These are phyloP conservation scores for Nectriaceae sp. DNA, from an alignment of 2,329 filamentous ascomycete genomes.

Conservation along the genomic window DNA sequence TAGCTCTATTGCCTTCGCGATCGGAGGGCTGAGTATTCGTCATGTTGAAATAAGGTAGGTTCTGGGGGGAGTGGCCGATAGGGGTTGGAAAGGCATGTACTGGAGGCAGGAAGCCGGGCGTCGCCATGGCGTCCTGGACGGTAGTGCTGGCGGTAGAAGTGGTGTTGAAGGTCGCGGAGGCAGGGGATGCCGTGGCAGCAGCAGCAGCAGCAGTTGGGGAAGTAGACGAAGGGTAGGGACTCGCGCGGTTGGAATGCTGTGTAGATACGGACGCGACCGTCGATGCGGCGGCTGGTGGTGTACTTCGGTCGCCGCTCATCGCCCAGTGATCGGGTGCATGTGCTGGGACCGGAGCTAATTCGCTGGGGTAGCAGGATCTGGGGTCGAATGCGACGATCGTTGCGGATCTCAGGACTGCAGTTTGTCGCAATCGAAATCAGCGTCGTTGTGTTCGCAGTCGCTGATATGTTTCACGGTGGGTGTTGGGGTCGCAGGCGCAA, in stretches of 20 bases:
- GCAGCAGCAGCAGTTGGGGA: constrained; percentile 22
- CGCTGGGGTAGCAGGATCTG: constrained; percentile 14
- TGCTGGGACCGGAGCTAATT: constrained; percentile 23
- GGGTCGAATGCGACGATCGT: constrained; percentile 25
- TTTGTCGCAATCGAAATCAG: constrained; percentile 15
- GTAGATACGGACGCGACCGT: constrained; percentile 26
- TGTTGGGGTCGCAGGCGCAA: neutral
- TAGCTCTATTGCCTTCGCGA: constrained; percentile 43
- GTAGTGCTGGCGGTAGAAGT: constrained; percentile 4
- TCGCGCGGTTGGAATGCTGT: constrained; percentile 33
- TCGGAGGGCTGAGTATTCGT: constrained; percentile 36
- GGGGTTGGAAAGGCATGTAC: constrained; percentile 41
- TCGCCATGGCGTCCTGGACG: constrained; percentile 41
- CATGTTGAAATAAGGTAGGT: constrained; percentile 23
- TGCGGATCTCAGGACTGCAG: constrained; percentile 16
- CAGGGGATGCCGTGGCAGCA: constrained; percentile 3
- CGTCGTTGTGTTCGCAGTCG: constrained; percentile 17
- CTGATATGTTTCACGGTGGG: neutral
- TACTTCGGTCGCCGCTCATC: constrained; percentile 31
- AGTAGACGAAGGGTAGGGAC: constrained; percentile 31
- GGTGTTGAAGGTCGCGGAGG: constrained; percentile 3
- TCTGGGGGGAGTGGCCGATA: neutral
- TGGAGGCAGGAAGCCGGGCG: constrained; percentile 44
- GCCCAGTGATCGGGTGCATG: constrained; percentile 31
- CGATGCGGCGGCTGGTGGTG: constrained; percentile 22